phyloP scores from a whole-genome alignment of 1,284 basidiomycete species.

The Apiotrichum brassicae region DNA sequence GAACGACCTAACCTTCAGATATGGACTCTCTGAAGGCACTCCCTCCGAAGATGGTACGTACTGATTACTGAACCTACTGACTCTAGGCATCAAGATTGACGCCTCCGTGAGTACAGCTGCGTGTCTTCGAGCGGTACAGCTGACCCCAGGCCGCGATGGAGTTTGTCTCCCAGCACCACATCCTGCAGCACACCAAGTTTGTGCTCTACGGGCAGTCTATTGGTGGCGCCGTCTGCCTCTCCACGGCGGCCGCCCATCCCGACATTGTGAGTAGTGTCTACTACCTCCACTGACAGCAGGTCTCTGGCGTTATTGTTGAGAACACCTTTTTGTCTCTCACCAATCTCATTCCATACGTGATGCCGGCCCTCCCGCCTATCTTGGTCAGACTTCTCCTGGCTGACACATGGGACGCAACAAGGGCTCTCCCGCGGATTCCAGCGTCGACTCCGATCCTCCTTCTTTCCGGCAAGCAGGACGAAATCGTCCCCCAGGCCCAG shows the following conservation, averaged over 20 bases:
- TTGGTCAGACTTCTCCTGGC: constrained; percentile 37
- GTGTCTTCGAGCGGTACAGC: background rate
- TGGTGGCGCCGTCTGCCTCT: constrained; percentile 89
- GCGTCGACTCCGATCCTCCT: constrained; percentile 72
- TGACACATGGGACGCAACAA: constrained; percentile 78
- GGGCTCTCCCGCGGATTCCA: constrained; percentile 64
- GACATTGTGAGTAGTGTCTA: constrained; percentile 51
- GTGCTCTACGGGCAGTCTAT: constrained; percentile 84
- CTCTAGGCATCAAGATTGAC: constrained; percentile 65
- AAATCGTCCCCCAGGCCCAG: constrained; percentile 76
- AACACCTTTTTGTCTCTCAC: constrained; percentile 86
- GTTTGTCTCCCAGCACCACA: constrained; percentile 63
- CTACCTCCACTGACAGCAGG: constrained; percentile 51
- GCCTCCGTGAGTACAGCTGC: constrained; percentile 66
- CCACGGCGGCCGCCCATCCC: constrained; percentile 75
- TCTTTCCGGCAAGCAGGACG: constrained; percentile 69
- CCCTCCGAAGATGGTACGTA: constrained; percentile 70
- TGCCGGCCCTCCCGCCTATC: constrained; percentile 67
- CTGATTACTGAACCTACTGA: constrained; percentile 15
- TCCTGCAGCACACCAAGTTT: constrained; percentile 58
- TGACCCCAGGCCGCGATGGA: constrained; percentile 57
- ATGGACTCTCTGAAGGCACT: constrained; percentile 72
- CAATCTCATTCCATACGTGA: constrained; percentile 67
- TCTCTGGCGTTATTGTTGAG: constrained; percentile 62
- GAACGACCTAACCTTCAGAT: constrained; percentile 49